Evolutionary conservation across 768 basidiomycete species (phyloP).

Genomic region (Hortiboletus flavorubellus): DNA sequence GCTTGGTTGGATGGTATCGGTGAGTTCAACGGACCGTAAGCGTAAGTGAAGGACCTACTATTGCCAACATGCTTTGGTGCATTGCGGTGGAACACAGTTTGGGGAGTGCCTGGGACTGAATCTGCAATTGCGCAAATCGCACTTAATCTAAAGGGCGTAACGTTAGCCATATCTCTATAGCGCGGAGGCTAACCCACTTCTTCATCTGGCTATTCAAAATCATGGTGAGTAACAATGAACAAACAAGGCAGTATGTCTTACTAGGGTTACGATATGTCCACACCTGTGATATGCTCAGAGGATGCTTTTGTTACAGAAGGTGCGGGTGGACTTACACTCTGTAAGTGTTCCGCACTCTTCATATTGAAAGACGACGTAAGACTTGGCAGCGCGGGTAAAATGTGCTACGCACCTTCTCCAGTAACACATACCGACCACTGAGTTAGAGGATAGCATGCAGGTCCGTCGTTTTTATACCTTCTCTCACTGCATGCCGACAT

Average conservation of each 20-base stretch:
- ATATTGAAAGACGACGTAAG: conserved; percentile 19
- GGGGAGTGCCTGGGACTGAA: conserved; percentile 57
- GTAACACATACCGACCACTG: conserved; percentile 48
- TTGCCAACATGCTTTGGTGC: conserved; percentile 63
- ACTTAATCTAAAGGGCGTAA: conserved; percentile 49
- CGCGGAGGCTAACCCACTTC: conserved; percentile 37
- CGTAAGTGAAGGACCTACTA: conserved; percentile 44
- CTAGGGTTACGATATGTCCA: conserved; percentile 51
- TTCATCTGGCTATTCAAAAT: conserved; percentile 49
- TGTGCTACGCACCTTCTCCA: conserved; percentile 49
- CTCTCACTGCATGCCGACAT: conserved; percentile 20
- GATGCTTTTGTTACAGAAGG: neutral
- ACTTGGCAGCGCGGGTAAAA: neutral
- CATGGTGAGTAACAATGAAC: conserved; percentile 5
- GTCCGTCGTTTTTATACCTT: conserved; percentile 29
- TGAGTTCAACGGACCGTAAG: conserved; percentile 10
- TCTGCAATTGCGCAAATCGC: conserved; percentile 55
- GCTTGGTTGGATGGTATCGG: conserved; percentile 29
- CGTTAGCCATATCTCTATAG: conserved; percentile 11
- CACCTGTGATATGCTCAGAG: conserved; percentile 37
- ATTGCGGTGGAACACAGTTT: conserved; percentile 48
- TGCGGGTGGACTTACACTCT: conserved; percentile 37
- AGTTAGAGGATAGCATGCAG: conserved; percentile 1
- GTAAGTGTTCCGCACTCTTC: conserved; percentile 56
- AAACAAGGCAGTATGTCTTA: conserved; percentile 24